Conservation (phyloP, 2,329 filamentous ascomycete genomes). For the Reticulascus tulasneorum region DNA sequence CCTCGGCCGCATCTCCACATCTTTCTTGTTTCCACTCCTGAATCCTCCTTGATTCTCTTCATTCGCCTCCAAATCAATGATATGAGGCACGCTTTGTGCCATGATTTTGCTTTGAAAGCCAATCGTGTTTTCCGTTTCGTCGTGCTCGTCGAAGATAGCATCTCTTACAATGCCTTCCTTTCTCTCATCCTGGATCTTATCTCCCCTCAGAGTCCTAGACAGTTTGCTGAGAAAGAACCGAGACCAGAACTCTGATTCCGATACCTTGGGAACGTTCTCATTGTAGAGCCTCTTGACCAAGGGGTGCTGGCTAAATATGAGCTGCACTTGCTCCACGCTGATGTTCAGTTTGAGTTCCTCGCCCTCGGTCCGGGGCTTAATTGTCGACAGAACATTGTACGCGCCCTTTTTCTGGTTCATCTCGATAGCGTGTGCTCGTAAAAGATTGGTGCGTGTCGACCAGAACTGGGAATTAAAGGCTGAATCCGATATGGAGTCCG, state of each 20-base stretch:
- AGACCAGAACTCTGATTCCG: constrained; percentile 83
- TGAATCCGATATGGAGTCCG: constrained; percentile 72
- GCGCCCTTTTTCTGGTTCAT: constrained; percentile 79
- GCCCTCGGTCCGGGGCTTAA: constrained; percentile 75
- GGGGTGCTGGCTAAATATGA: constrained; percentile 91
- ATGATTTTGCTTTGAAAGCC: constrained; percentile 50
- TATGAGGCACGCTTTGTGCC: constrained; percentile 71
- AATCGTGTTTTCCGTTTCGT: constrained; percentile 64
- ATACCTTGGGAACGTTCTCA: constrained; percentile 80
- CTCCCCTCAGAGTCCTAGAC: constrained; percentile 86
- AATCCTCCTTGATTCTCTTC: constrained; percentile 90
- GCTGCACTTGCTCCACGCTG: constrained; percentile 84
- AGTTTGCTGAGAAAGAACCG: constrained; percentile 89
- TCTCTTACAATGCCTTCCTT: constrained; percentile 50
- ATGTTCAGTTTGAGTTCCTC: constrained; percentile 77
- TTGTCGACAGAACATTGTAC: constrained; percentile 88
- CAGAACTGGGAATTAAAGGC: constrained; percentile 93
- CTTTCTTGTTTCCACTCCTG: constrained; percentile 76
- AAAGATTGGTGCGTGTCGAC: constrained; percentile 79
- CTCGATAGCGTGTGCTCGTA: constrained; percentile 89
- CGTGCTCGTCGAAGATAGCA: constrained; percentile 78
- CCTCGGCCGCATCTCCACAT: constrained; percentile 82
- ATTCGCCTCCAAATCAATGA: constrained; percentile 90
- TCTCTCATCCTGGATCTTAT: constrained; percentile 77
- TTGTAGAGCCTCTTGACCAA: constrained; percentile 88